Conservation (phyloP, 2,329 filamentous ascomycete species). For the Incumbomyces delicatus region DNA sequence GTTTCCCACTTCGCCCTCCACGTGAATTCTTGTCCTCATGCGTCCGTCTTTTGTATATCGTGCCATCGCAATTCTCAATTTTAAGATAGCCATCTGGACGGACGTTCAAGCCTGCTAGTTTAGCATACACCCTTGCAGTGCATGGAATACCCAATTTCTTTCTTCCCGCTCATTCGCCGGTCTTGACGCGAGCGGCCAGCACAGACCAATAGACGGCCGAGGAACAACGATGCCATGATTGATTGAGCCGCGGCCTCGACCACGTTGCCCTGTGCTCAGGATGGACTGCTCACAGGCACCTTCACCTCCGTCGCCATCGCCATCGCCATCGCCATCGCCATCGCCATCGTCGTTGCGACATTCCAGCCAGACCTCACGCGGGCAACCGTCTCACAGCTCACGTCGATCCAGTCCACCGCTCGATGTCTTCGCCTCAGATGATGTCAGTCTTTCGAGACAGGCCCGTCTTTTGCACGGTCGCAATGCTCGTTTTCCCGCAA, state of each 20-base stretch:
- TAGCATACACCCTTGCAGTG: no score
- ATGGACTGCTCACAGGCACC: not conserved
- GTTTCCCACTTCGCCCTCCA: no score
- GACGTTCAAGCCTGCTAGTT: no score
- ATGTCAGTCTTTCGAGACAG: conserved; percentile 10
- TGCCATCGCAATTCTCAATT: no score
- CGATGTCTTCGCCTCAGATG: not conserved
- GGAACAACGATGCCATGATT: not conserved
- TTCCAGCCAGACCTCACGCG: not conserved
- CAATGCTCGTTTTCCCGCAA: conserved; percentile 18
- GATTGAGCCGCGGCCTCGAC: not conserved
- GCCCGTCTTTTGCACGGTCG: conserved; percentile 17
- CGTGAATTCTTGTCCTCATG: no score
- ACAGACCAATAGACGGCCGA: not conserved
- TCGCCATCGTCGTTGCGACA: not conserved
- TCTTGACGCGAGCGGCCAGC: not conserved
- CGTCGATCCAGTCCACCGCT: not conserved
- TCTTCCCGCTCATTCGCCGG: not conserved
- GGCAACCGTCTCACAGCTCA: not conserved
- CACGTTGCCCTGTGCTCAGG: conserved; percentile 1
- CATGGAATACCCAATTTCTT: no score
- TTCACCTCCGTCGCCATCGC: not conserved
- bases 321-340: not conserved
- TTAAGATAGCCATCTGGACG: no score
- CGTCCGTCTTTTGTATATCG: no score